Evolutionary conservation across 2,329 filamentous ascomycete genomes (phyloP).

Genomic region (Paracamarosporium sp.): DNA sequence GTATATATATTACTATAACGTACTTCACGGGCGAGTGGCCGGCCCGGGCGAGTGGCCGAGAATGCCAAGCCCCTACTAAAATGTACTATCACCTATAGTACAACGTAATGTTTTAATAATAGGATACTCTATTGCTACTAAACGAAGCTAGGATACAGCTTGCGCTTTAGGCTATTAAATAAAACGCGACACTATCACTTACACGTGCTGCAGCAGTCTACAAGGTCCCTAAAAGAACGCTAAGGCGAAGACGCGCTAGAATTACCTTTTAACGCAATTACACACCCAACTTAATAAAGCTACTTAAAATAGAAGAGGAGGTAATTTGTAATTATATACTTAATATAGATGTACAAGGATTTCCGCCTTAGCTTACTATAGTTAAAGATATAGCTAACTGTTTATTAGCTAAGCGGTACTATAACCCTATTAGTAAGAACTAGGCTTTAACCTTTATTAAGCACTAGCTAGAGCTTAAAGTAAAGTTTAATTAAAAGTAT

Average conservation of each 20-base stretch:
- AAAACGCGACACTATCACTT: constrained; percentile 1
- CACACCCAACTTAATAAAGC: constrained; percentile 10
- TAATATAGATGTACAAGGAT: too few species aligned
- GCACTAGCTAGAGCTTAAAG: constrained; percentile 15
- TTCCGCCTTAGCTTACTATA: too few species aligned
- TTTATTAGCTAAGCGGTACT: constrained; percentile 8
- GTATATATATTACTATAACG: too few species aligned
- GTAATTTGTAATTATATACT: constrained; percentile 17
- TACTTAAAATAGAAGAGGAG: constrained; percentile 13
- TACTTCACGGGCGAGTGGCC: too few species aligned
- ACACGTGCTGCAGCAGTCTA: not conserved
- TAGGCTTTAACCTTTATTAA: constrained; percentile 18
- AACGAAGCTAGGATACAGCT: constrained; percentile 6
- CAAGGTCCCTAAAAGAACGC: not conserved
- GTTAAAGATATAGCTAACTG: constrained; percentile 19
- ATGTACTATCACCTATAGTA: too few species aligned
- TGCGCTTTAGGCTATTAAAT: constrained; percentile 5
- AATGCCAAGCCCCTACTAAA: too few species aligned
- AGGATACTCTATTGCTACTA: too few species aligned
- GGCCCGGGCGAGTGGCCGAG: too few species aligned
- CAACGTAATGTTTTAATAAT: too few species aligned
- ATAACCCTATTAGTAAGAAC: constrained; percentile 13
- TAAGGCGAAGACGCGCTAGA: not conserved
- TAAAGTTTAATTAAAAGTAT: too few species aligned
- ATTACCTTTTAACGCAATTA: not conserved